Base-by-base conservation (phyloP, 208 protist genomes). In the Wallacemonas rigidus region DNA sequence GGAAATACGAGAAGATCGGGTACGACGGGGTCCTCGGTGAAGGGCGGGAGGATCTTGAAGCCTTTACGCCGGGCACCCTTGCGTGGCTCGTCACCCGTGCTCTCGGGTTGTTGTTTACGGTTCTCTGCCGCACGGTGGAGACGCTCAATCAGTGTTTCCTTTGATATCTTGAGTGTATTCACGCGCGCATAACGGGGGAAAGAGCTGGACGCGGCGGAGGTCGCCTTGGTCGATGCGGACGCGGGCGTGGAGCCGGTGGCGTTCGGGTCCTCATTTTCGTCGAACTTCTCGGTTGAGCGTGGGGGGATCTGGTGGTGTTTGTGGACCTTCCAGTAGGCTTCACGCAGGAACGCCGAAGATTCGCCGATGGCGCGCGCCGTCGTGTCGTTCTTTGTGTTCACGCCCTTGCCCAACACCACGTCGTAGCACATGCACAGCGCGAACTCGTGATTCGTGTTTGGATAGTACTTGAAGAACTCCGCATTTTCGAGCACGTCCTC, bases 361-460 rank as follows among this genome's bases (percentile, higher is more conserved):
- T 91, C 76, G 53, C 78, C 70, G 36, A 96, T 81, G 3, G 89
- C 92, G 12, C 85, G 80, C 4, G 92, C 92, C 1, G 92, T 96
- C 39, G 76, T 86, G 77, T 97, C 87, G 50, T 83, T 89, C 51
- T 90, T 76, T 0, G 90, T 95, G 76, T 95, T 94, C 6, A 97
- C 80, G 7, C 94, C 94, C 50, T 93, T 94, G 26, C 94, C 94
- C 8, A 97, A 71, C 41, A 95, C 82, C 7, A 86, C 79, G 58
- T 97, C 94, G 71, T 97, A 97, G 26, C 85, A 71, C 89, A 97
- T 91, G 75, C 89, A 93, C 57, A 94, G 69, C 26, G 89, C 90
- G 41, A 95, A 82, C 38, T 89, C 77, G 36, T 67, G 77, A 56
- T 88, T 90, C 15, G 87, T 85, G 15, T 84, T 78, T 0, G 90